Percentiles rank a stretch among this genome's conserved stretches.
Conservation (phyloP, 1,284 basidiomycete species). For the Ustilago hordei region DNA sequence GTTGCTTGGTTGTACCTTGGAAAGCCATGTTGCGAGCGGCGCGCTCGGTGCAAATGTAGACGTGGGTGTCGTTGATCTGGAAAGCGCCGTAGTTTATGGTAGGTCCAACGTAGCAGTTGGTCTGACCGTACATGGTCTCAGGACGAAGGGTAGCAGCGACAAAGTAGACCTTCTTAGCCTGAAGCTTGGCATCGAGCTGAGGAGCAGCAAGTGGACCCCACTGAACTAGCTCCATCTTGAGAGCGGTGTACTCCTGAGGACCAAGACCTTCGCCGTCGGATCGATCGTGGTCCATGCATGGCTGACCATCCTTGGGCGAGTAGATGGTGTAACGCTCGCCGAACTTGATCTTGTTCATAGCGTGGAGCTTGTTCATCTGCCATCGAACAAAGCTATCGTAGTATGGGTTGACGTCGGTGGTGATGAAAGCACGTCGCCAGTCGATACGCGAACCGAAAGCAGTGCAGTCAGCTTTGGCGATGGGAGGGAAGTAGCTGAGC, state of each 20-base stretch:
- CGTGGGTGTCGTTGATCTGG: constrained; percentile 76
- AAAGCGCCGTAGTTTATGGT: constrained; percentile 92
- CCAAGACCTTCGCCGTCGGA: constrained; percentile 93
- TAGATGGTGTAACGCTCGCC: constrained; percentile 99
- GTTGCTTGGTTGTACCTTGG: constrained; percentile 79
- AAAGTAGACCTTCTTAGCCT: constrained; percentile 85
- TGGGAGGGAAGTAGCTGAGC: constrained; percentile 95
- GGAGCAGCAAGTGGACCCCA: constrained; percentile 72
- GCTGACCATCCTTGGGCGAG: constrained; percentile 98
- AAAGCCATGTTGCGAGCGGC: constrained; percentile 97
- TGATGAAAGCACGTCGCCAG: constrained; percentile 95
- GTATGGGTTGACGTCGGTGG: constrained; percentile 95
- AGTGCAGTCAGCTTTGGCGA: constrained; percentile 85
- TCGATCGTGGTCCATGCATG: constrained; percentile 99
- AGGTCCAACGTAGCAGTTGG: constrained; percentile 96
- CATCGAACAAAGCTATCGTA: constrained; percentile 97
- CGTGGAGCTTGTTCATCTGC: constrained; percentile 95
- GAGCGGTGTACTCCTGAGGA: constrained; percentile 93
- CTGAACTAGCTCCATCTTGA: constrained; percentile 93
- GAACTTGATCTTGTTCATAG: constrained; percentile 75
- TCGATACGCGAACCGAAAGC: constrained; percentile 93
- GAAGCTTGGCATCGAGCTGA: constrained; percentile 74
- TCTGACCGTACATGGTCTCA: constrained; percentile 98
- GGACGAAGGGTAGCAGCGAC: constrained; percentile 96
- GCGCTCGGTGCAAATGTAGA: constrained; percentile 89